Evolutionary conservation across 331 rosid species (phyloP).

Genomic region (Rosa hybrid): DNA sequence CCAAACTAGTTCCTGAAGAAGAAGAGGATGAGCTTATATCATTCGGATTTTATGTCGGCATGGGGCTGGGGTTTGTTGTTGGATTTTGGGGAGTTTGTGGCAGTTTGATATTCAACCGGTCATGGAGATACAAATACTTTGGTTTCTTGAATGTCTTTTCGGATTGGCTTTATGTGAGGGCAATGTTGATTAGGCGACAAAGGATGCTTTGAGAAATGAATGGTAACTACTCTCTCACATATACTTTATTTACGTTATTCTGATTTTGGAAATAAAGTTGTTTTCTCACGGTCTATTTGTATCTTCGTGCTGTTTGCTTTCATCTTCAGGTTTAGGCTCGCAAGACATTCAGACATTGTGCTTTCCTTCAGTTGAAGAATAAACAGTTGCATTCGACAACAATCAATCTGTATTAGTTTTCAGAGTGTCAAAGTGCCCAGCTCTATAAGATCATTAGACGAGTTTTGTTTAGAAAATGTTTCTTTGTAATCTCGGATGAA

Average conservation of each 20-base stretch:
- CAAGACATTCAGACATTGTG: not conserved
- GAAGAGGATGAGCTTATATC: not conserved
- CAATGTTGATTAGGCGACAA: not conserved
- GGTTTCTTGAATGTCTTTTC: not conserved
- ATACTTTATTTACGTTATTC: not conserved
- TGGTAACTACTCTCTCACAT: not conserved
- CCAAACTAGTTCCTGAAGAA: not conserved
- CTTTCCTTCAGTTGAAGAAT: not conserved
- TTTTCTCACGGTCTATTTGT: not conserved
- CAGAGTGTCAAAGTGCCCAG: too few species aligned
- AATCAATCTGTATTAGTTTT: too few species aligned
- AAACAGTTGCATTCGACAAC: too few species aligned
- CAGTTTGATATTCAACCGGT: not conserved
- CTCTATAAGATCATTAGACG: not conserved
- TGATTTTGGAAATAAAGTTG: not conserved
- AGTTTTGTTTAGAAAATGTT: too few species aligned
- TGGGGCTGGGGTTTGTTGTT: not conserved
- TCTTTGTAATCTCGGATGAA: not conserved
- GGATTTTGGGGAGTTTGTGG: slow-evolving; percentile 19
- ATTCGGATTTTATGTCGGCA: not conserved
- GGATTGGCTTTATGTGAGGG: not conserved
- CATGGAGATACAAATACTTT: not conserved
- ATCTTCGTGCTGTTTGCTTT: not conserved
- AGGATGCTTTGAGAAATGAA: not conserved
- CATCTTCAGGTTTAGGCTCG: not conserved